phyloP scores from a whole-genome alignment of 2,329 filamentous ascomycete species.

The Ascochyta pisi region DNA sequence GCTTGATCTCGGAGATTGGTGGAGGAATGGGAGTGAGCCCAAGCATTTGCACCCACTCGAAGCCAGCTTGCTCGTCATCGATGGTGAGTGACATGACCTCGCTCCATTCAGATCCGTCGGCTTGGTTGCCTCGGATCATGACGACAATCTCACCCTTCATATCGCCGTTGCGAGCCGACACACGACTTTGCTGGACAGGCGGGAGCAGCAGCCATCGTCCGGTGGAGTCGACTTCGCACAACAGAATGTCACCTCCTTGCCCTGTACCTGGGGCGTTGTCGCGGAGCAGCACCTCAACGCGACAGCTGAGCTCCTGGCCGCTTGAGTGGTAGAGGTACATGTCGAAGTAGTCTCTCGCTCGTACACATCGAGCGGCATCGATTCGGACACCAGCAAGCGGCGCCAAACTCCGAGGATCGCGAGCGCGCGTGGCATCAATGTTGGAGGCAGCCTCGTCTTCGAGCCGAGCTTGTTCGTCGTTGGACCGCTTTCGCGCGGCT shows the following conservation, averaged over 20 bases:
- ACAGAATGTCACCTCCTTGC: conserved; percentile 81
- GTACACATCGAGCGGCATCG: conserved; percentile 80
- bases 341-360: conserved; percentile 87
- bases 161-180: conserved; percentile 83
- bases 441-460: conserved; percentile 86
- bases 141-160: conserved; percentile 75
- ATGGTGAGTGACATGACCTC: conserved; percentile 81
- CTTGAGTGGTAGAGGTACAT: conserved; percentile 86
- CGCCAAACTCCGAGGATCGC: conserved; percentile 79
- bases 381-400: conserved; percentile 74
- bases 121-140: conserved; percentile 80
- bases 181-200: conserved; percentile 74
- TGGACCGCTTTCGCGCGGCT: conserved; percentile 75
- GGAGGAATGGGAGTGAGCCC: conserved; percentile 69
- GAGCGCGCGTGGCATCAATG: conserved; percentile 80
- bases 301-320: conserved; percentile 87
- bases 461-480: conserved; percentile 74
- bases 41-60: conserved; percentile 90
- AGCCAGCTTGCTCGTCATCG: conserved; percentile 76
- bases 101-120: conserved; percentile 72
- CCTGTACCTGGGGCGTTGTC: conserved; percentile 75
- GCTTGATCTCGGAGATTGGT: conserved; percentile 55
- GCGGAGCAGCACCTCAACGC: conserved; percentile 83
- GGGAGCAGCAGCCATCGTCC: conserved; percentile 88
- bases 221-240: conserved; percentile 83